These are phyloP conservation scores for Chamaenerion angustifolium DNA, from an alignment of 345 rosid genomes.

Conservation along the genomic window DNA sequence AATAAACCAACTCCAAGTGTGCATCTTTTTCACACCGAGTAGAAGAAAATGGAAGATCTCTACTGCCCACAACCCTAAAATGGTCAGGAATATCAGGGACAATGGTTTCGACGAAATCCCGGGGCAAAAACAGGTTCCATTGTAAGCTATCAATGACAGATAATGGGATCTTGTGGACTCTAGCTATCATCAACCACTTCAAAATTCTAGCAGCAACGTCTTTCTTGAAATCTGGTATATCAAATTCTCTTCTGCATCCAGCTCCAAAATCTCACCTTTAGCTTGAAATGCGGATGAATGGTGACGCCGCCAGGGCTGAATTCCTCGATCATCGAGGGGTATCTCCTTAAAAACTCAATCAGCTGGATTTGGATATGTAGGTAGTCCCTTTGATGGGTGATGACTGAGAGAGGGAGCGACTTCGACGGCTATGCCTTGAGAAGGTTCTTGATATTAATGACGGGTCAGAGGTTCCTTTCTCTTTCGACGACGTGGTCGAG, in stretches of 20 bases:
- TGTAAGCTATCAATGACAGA: constrained; percentile 38
- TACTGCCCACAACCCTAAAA: constrained; percentile 32
- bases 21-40: constrained; percentile 6
- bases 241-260: constrained; percentile 74
- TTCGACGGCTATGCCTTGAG: constrained; percentile 74
- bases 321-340: constrained; percentile 64
- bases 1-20: constrained; percentile 65
- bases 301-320: constrained; percentile 62
- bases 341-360: constrained; percentile 71
- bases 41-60: neutral
- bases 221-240: constrained; percentile 53
- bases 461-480: constrained; percentile 60
- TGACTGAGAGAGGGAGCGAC: constrained; percentile 59
- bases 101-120: constrained; percentile 29
- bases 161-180: constrained; percentile 45
- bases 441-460: constrained; percentile 56
- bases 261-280: constrained; percentile 57
- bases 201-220: constrained; percentile 55
- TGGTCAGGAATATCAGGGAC: constrained; percentile 77
- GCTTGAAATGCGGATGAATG: constrained; percentile 68
- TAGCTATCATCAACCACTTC: constrained; percentile 57
- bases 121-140: constrained; percentile 85
- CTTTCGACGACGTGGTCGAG: constrained; percentile 88
- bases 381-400: constrained; percentile 32
- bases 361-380: constrained; percentile 65